These are phyloP conservation scores for Neoscytalidium dimidiatum DNA, from an alignment of 2,329 filamentous ascomycete species.

Conservation along the genomic window DNA sequence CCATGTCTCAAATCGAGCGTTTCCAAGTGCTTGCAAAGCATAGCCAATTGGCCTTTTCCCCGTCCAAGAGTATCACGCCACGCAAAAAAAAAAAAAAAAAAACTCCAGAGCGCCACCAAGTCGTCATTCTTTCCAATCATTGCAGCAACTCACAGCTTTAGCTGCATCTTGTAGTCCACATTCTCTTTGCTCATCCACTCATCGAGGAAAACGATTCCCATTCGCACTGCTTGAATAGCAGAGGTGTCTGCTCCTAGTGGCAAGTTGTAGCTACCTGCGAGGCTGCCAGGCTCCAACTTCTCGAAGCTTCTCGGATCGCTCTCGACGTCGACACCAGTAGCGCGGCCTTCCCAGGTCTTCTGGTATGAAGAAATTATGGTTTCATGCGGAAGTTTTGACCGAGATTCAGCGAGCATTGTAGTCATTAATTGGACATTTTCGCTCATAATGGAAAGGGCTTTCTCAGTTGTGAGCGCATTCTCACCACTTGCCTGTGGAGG, in stretches of 20 bases:
- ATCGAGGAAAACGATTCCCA: conserved; percentile 42
- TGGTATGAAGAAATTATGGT: conserved; percentile 40
- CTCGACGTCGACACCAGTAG: background rate
- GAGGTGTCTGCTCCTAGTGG: conserved; percentile 43
- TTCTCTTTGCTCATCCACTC: conserved; percentile 40
- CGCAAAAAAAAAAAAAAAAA: conserved; percentile 6
- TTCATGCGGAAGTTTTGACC: conserved; percentile 32
- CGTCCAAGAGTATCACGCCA: background rate
- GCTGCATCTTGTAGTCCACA: conserved; percentile 18
- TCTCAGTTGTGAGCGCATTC: background rate
- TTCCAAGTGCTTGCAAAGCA: background rate
- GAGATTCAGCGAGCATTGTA: conserved; percentile 9
- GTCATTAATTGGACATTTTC: conserved; percentile 5
- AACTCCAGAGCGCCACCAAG: background rate
- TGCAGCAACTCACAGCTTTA: conserved; percentile 1
- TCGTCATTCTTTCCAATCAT: background rate
- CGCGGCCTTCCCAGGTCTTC: conserved; percentile 35
- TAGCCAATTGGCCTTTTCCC: background rate
- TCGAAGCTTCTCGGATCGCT: conserved; percentile 30
- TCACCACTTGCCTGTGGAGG: conserved; percentile 17
- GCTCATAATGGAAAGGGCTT: conserved; percentile 11
- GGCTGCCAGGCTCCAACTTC: conserved; percentile 34
- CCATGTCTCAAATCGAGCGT: background rate
- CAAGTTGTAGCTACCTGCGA: conserved; percentile 42
- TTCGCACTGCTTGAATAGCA: conserved; percentile 47